Base-by-base conservation (phyloP, 345 rosid species). In the Citrus inodora region DNA sequence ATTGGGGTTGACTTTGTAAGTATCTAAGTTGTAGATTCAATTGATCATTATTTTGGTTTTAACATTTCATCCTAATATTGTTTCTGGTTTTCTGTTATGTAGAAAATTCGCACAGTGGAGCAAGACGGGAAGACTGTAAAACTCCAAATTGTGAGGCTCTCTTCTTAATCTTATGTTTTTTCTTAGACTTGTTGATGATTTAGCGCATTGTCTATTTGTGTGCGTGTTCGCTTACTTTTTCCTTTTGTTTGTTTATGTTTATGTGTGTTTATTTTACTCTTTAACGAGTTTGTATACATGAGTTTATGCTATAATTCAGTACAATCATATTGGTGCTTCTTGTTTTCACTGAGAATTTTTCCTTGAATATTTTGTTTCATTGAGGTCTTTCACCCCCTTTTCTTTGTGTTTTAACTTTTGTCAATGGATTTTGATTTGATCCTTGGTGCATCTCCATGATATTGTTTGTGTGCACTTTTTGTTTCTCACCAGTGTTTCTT, bases 51-150 rank as follows among this genome's bases (percentile, higher is more conserved):
- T 69, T 51, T 58, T 42, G 9, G 33, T 17, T 30, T 67, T 22
- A 77, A 28, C 33, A 33, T 70, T 21, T 42, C 16, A 5, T 22
- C 2, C 24, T 7, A 11, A 48, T 30, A n/a, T 27, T 53, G 22
- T 17, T 53, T 53, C 67, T 53, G 67, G 4, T 67, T 37, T 80
- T 69, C 67, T 60, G 40, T 75, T 11, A 74, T 71, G 30, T 82
- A 94, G 99, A 96, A 96, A 96, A 94, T 94, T 65, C 90, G 98
- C 76, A 96, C 94, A 0, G 98, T 94, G 40, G 95, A 92, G 80
- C 97, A 85, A 80, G 99, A 94, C 86, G 97, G 98, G 38, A 96
- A 96, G 88, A 92, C 89, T 22, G 84, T 89, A 66, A 92, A 92
- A 78, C 90, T 92, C 67, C 96, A 92, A 86, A 96, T 92, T 74